Evolutionary conservation across 257 asterid species (phyloP), one percentile per base, ranked within the genome.

Genomic region (Anisodus tanguticus): DNA sequence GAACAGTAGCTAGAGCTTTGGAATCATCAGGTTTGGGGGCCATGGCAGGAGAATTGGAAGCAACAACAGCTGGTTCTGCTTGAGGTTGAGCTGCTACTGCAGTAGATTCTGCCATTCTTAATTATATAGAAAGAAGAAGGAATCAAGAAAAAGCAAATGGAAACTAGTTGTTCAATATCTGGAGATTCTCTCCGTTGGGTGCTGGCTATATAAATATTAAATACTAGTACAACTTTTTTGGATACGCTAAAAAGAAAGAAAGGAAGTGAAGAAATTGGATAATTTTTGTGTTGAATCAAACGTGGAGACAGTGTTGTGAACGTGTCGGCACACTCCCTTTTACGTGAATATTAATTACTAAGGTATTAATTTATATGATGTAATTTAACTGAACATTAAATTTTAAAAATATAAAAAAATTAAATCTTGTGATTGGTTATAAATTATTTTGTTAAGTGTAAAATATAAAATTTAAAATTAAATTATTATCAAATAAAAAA

Each of bases 1-100:
- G 81, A 49, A 74, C 13, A 74, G 81, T 74, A 22, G 81, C 43
- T 3, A 74, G 22, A 22, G 62, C 43, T 74, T 74, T 74, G 49
- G 80, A 19, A 12, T 74, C 80, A 74, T 74, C 80, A 74, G 45
- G 2, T 74, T 74, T 74, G 3, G 45, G 45, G 45, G 62, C 62
- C 81, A 74, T 74, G 62, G 12, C 12, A 49, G 81, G 19, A 72
- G 81, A 13, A 66, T 11, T 5, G 7, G 64, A 58, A 67, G n/a
- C 19, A 67, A 67, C 74, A 67, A 17, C n/a, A 9, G 62, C 12
- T 41, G 45, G 45, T 49, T 74, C 62, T 67, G 74, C 5, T 49
- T 74, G 60, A 74, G 80, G 11, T 39, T 39, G 77, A 69, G 78
- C 13, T 37, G 51, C 22, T n/a, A 49, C 62, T 45, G 59, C 41